Percentiles rank a stretch among this genome's conserved stretches.
phyloP scores from a whole-genome alignment of 1,284 basidiomycete species.

The Moniliophthora roreri region DNA sequence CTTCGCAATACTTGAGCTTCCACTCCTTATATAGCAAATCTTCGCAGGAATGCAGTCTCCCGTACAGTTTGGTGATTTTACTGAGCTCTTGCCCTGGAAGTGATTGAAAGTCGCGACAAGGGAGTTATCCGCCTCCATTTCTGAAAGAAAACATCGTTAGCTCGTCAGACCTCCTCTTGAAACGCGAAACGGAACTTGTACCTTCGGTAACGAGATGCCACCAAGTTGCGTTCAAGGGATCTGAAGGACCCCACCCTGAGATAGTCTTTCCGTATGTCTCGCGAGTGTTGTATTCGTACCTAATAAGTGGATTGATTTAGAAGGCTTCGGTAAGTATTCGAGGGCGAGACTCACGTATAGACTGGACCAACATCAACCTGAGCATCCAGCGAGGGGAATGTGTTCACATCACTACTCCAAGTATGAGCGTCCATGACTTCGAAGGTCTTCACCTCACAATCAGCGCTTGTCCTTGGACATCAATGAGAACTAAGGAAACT shows the following conservation, averaged over 20 bases:
- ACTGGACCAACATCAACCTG: slow-evolving; percentile 63
- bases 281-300: slow-evolving; percentile 68
- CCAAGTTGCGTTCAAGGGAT: slow-evolving; percentile 82
- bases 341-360: slow-evolving; percentile 42
- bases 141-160: slow-evolving; percentile 30
- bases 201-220: slow-evolving; percentile 82
- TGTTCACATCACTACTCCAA: slow-evolving; percentile 65
- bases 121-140: slow-evolving; percentile 60
- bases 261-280: slow-evolving; percentile 65
- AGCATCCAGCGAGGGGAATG: slow-evolving; percentile 53
- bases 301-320: not conserved
- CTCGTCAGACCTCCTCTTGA: not conserved
- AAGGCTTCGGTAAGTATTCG: not conserved
- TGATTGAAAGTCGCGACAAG: slow-evolving; percentile 70
- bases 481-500: slow-evolving; percentile 20
- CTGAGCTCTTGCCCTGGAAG: slow-evolving; percentile 71
- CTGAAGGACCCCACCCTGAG: slow-evolving; percentile 58
- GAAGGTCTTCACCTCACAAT: slow-evolving; percentile 52
- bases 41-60: slow-evolving; percentile 63
- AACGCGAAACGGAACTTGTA: slow-evolving; percentile 23
- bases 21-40: slow-evolving; percentile 81
- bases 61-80: slow-evolving; percentile 54
- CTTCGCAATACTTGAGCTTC: slow-evolving; percentile 55
- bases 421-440: slow-evolving; percentile 75
- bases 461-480: not conserved